Percentiles rank a stretch among this genome's conserved stretches.
Evolutionary conservation across 164 flowering plant species (phyloP).

Genomic region (Liquidambar formosana): DNA sequence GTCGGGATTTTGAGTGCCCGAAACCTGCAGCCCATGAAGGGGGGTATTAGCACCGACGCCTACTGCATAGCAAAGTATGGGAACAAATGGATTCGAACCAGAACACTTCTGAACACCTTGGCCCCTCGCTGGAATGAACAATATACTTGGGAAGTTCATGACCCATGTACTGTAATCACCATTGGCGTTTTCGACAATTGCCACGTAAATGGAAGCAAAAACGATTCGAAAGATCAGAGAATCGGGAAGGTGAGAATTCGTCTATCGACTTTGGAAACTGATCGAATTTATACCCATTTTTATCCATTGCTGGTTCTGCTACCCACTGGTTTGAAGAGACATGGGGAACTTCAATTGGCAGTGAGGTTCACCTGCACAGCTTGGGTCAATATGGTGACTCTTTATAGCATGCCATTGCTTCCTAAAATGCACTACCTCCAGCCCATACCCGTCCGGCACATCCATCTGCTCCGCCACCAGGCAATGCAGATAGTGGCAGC

Average conservation of each 20-base stretch:
- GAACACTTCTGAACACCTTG: conserved; percentile 65
- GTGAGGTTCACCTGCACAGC: conserved; percentile 76
- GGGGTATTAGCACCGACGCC: conserved; percentile 62
- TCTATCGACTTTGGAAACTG: conserved; percentile 70
- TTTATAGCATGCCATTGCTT: conserved; percentile 69
- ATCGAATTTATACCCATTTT: conserved; percentile 63
- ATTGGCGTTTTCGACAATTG: conserved; percentile 75
- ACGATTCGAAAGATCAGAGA: conserved; percentile 51
- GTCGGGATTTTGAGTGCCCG: conserved; percentile 71
- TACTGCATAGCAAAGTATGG: conserved; percentile 91
- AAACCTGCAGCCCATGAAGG: conserved; percentile 64
- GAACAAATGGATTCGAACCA: conserved; percentile 82
- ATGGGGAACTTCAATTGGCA: conserved; percentile 78
- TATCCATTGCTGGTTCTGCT: conserved; percentile 61
- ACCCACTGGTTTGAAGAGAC: conserved; percentile 59
- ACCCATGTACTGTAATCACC: conserved; percentile 88
- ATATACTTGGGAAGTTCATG: conserved; percentile 86
- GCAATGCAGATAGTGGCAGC: conserved; percentile 75
- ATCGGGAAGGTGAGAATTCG: conserved; percentile 83
- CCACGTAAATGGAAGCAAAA: conserved; percentile 51
- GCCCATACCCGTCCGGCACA: conserved; percentile 57
- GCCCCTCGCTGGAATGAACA: conserved; percentile 84
- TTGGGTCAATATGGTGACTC: conserved; percentile 74
- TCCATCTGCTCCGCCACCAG: conserved; percentile 63
- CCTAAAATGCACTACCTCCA: conserved; percentile 84